These are phyloP conservation scores for Xanthoconium separans DNA, from an alignment of 1,284 basidiomycete genomes.

Conservation along the genomic window DNA sequence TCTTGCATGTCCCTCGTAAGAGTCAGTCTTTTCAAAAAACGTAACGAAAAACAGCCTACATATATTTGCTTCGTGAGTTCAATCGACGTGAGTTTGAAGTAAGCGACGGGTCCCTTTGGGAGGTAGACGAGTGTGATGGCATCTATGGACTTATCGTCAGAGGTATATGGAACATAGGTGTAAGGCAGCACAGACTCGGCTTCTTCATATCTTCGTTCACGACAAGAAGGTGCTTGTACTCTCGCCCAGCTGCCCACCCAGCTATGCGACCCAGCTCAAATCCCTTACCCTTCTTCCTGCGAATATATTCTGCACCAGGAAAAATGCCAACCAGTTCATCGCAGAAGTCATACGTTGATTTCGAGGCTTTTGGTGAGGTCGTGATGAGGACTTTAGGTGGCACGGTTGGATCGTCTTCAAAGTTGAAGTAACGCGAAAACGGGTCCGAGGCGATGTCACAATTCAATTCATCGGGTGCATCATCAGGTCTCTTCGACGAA, in stretches of 20 bases:
- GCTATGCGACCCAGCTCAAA: slow-evolving; percentile 94
- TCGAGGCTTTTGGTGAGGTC: slow-evolving; percentile 85
- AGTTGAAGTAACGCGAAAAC: slow-evolving; percentile 70
- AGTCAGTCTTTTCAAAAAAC: slow-evolving; percentile 8
- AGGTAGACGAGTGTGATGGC: slow-evolving; percentile 91
- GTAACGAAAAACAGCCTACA: slow-evolving; percentile 44
- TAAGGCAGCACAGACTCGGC: slow-evolving; percentile 65
- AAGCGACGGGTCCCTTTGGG: slow-evolving; percentile 91
- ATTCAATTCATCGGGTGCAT: slow-evolving; percentile 52
- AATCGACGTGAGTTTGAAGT: slow-evolving; percentile 93
- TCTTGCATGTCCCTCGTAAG: slow-evolving; percentile 82
- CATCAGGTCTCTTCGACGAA: slow-evolving; percentile 37
- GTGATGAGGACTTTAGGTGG: slow-evolving; percentile 90
- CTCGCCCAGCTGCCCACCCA: slow-evolving; percentile 88
- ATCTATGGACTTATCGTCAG: slow-evolving; percentile 43
- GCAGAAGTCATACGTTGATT: slow-evolving; percentile 83
- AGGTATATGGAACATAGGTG: slow-evolving; percentile 1
- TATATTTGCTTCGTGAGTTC: slow-evolving; percentile 85
- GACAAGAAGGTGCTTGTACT: slow-evolving; percentile 87
- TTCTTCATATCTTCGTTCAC: slow-evolving; percentile 95
- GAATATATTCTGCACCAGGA: slow-evolving; percentile 93
- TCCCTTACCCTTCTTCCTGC: slow-evolving; percentile 87
- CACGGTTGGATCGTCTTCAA: slow-evolving; percentile 58
- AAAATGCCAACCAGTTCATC: slow-evolving; percentile 91
- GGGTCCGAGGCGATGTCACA: slow-evolving; percentile 71